These are phyloP conservation scores for Vitrella brassicaformis DNA, from an alignment of 73 alveolate genomes.

Conservation along the genomic window DNA sequence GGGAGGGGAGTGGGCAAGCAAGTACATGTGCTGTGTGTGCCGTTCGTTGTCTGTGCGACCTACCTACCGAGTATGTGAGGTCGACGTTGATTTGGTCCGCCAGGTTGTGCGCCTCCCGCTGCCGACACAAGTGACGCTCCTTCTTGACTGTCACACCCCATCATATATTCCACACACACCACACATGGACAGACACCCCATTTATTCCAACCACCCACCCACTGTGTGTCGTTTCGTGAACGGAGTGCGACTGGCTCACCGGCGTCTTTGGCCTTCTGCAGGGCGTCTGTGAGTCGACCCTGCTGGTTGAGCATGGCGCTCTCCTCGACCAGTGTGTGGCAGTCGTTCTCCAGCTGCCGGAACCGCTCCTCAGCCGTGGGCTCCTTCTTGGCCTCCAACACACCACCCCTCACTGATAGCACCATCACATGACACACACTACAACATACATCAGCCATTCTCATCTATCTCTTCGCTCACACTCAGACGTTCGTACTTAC, in stretches of 20 bases:
- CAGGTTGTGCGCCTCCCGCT: conserved; percentile 43
- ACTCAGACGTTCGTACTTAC: neutral
- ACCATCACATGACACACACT: too few species aligned
- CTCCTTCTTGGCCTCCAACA: conserved; percentile 1
- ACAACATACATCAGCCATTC: neutral
- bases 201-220: too few species aligned
- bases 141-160: too few species aligned
- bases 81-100: conserved; percentile 60
- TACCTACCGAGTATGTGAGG: conserved; percentile 57
- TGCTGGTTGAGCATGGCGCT: conserved; percentile 44
- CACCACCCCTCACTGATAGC: too few species aligned
- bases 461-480: neutral
- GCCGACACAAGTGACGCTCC: conserved; percentile 56
- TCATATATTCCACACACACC: too few species aligned
- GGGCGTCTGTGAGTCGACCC: conserved; percentile 40
- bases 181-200: too few species aligned
- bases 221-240: too few species aligned
- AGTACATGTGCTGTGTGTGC: neutral
- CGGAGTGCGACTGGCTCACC: too few species aligned
- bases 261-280: conserved; percentile 60
- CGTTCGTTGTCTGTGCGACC: neutral
- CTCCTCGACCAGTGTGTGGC: conserved; percentile 48
- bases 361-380: conserved; percentile 42
- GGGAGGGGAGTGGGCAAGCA: neutral
- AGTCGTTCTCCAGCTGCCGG: conserved; percentile 54